Conservation (phyloP, 2,329 filamentous ascomycete genomes). For the Xylaria sp. region DNA sequence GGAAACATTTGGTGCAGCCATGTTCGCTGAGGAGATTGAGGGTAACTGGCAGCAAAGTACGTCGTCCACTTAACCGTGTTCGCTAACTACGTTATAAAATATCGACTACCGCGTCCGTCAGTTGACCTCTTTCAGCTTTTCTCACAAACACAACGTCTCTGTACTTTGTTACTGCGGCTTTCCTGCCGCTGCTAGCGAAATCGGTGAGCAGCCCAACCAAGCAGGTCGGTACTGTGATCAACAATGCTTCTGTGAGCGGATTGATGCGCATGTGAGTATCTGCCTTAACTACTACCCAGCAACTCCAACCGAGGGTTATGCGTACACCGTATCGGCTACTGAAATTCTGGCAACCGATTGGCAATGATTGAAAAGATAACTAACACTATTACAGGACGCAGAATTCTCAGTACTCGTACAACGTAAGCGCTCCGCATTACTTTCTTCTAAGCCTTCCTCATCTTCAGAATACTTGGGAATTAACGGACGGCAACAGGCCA, state of each 20-base stretch:
- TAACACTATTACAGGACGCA: constrained; percentile 37
- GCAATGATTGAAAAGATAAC: neutral
- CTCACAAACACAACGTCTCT: constrained; percentile 62
- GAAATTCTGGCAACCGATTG: neutral
- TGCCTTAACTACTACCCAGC: neutral
- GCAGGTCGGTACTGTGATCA: constrained; percentile 63
- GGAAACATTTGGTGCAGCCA: constrained; percentile 43
- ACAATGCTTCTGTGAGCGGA: constrained; percentile 63
- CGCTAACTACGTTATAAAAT: neutral
- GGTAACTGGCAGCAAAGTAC: constrained; percentile 44
- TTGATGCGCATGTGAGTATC: constrained; percentile 58
- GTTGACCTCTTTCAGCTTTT: constrained; percentile 51
- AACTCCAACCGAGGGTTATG: neutral
- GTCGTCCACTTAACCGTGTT: constrained; percentile 3
- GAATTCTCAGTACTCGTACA: constrained; percentile 46
- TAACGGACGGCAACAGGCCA: constrained; percentile 34
- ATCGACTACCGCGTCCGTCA: neutral
- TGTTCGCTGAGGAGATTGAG: constrained; percentile 44
- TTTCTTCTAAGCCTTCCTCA: neutral
- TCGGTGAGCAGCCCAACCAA: constrained; percentile 58
- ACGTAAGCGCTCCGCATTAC: constrained; percentile 30
- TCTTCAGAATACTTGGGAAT: neutral
- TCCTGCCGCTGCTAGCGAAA: constrained; percentile 64
- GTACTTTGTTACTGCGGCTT: constrained; percentile 65
- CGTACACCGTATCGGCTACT: neutral